phyloP scores from a whole-genome alignment of 345 rosid species.

The Ceriops tagal region DNA sequence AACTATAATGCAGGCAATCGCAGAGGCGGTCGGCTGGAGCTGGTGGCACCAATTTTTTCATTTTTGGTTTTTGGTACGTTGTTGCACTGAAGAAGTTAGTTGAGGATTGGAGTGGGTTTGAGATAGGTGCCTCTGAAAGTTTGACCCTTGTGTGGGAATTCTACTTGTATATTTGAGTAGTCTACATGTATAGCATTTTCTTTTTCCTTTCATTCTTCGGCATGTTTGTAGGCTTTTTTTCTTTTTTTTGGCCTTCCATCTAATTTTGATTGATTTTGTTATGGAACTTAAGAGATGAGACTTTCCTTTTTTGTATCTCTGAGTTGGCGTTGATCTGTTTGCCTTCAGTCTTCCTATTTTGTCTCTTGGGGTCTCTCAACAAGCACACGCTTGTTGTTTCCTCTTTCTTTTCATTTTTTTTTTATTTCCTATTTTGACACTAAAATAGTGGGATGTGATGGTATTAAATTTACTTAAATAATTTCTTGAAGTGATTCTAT shows the following conservation, averaged over 20 bases:
- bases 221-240: constrained; percentile 4
- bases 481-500: too few species aligned
- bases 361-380: too few species aligned
- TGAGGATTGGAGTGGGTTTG: constrained; percentile 19
- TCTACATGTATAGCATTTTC: constrained; percentile 35
- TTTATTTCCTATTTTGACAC: too few species aligned
- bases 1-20: constrained; percentile 53
- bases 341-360: too few species aligned
- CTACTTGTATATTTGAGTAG: constrained; percentile 43
- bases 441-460: too few species aligned
- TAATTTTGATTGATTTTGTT: constrained; percentile 11
- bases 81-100: constrained; percentile 38
- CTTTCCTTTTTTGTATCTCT: background rate
- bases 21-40: constrained; percentile 34
- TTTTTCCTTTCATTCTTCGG: background rate
- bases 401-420: too few species aligned
- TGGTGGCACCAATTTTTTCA: constrained; percentile 56
- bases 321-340: background rate
- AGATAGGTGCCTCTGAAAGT: constrained; percentile 27
- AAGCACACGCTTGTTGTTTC: too few species aligned
- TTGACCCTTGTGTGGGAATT: constrained; percentile 20
- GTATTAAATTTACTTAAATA: too few species aligned
- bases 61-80: constrained; percentile 51
- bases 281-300: background rate
- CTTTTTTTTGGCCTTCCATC: background rate